Evolutionary conservation across 768 basidiomycete genomes (phyloP).

Genomic region (Pleurotus djamor): DNA sequence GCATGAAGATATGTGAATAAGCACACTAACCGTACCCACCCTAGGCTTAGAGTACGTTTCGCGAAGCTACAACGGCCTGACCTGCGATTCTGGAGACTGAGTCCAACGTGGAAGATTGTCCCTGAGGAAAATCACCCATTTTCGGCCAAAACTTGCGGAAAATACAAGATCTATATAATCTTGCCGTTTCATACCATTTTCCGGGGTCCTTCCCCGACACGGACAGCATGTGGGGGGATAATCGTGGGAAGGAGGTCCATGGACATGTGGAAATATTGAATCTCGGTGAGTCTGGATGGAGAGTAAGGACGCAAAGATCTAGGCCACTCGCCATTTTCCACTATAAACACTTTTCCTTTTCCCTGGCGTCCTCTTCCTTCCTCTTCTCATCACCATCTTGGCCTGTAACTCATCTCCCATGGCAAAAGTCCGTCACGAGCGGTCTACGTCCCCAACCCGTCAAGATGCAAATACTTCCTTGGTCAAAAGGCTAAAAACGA

Average conservation of each 20-base stretch:
- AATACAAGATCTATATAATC: no score
- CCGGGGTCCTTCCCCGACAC: background rate
- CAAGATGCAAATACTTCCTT: constrained; percentile 12
- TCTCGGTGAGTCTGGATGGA: constrained; percentile 6
- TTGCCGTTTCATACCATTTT: no score
- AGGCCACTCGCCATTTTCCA: constrained; percentile 1
- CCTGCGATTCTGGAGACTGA: no score
- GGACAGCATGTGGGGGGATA: background rate
- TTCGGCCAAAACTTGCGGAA: no score
- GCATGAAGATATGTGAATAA: no score
- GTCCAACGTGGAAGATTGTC: no score
- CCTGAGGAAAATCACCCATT: no score
- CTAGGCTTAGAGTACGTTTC: no score
- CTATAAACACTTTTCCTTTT: background rate
- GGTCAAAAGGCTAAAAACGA: constrained; percentile 25
- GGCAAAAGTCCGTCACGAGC: constrained; percentile 22
- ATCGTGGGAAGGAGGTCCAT: constrained; percentile 5
- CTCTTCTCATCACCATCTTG: background rate
- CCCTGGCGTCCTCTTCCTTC: background rate
- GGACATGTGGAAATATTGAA: background rate
- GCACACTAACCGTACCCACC: no score
- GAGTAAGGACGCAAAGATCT: background rate
- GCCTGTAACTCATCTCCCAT: constrained; percentile 9
- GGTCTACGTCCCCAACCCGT: constrained; percentile 19
- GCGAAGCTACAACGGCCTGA: no score